Evolutionary conservation across 495 filamentous ascomycete species (phyloP).

Genomic region (Talaromyces thailandensis): DNA sequence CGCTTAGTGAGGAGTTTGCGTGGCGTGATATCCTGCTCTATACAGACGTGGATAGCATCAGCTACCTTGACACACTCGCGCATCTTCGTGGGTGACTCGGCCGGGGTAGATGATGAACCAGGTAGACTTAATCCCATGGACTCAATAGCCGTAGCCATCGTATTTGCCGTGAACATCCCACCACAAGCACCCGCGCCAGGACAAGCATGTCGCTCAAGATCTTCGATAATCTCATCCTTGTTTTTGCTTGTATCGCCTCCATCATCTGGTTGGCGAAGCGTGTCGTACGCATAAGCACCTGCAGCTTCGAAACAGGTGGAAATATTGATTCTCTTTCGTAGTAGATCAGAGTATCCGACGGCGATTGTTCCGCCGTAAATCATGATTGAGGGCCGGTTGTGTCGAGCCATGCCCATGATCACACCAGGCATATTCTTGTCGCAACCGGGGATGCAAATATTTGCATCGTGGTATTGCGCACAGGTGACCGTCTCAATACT

Average conservation of each 20-base stretch:
- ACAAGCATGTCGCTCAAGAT: slow-evolving; percentile 79
- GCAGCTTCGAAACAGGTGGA: slow-evolving; percentile 83
- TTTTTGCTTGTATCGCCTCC: slow-evolving; percentile 50
- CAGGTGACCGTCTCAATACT: slow-evolving; percentile 89
- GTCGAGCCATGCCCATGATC: slow-evolving; percentile 76
- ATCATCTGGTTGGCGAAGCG: slow-evolving; percentile 46
- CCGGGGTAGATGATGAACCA: slow-evolving; percentile 84
- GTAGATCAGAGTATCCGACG: slow-evolving; percentile 70
- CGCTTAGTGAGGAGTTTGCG: slow-evolving; percentile 75
- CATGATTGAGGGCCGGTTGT: slow-evolving; percentile 82
- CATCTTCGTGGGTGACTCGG: slow-evolving; percentile 79
- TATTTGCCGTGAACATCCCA: slow-evolving; percentile 97
- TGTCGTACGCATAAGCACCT: slow-evolving; percentile 78
- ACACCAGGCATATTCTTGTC: slow-evolving; percentile 98
- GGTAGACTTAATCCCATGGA: slow-evolving; percentile 89
- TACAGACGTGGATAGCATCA: slow-evolving; percentile 72
- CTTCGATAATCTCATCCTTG: slow-evolving; percentile 73
- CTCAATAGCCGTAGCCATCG: slow-evolving; percentile 94
- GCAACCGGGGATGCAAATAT: slow-evolving; percentile 89
- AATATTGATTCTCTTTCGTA: slow-evolving; percentile 81
- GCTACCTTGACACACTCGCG: slow-evolving; percentile 85
- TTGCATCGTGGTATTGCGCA: slow-evolving; percentile 83
- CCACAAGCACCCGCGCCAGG: slow-evolving; percentile 92
- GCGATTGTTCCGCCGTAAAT: slow-evolving; percentile 88
- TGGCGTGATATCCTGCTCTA: slow-evolving; percentile 83